Percentiles rank a stretch among this genome's conserved stretches.
phyloP scores from a whole-genome alignment of 768 basidiomycete species.

The Phylloporus arenicola region DNA sequence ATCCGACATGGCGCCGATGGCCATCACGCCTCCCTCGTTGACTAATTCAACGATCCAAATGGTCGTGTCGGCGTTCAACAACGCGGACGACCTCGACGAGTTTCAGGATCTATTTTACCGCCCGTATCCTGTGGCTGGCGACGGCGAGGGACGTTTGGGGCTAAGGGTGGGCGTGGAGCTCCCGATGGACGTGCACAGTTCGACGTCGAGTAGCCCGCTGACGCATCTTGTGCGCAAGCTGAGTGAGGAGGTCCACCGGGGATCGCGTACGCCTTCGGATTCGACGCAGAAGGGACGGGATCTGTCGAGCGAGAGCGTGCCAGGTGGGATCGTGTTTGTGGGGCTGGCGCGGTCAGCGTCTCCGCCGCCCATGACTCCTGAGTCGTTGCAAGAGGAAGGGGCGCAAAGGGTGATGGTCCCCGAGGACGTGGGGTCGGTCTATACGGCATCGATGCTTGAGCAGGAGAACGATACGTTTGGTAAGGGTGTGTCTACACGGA shows the following conservation, averaged over 20 bases:
- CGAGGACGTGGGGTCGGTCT: slow-evolving; percentile 25
- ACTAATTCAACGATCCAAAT: slow-evolving; percentile 35
- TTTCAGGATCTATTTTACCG: slow-evolving; percentile 73
- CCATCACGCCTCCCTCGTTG: slow-evolving; percentile 17
- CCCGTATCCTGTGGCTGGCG: slow-evolving; percentile 26
- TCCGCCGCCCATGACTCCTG: slow-evolving; percentile 5
- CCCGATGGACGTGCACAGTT: slow-evolving; percentile 28
- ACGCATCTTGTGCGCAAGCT: slow-evolving; percentile 37
- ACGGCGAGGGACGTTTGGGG: neutral
- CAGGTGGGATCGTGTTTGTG: slow-evolving; percentile 13
- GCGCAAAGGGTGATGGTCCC: slow-evolving; percentile 10
- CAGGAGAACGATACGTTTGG: slow-evolving; percentile 31
- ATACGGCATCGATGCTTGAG: slow-evolving; percentile 16
- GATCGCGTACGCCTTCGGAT: slow-evolving; percentile 10
- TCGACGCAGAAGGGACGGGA: neutral
- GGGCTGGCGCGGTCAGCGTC: slow-evolving; percentile 17
- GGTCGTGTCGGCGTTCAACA: slow-evolving; percentile 45
- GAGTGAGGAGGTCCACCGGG: slow-evolving; percentile 29
- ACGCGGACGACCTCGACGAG: slow-evolving; percentile 62
- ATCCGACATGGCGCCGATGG: slow-evolving; percentile 2
- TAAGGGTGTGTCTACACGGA: neutral
- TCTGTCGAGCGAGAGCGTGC: slow-evolving; percentile 9
- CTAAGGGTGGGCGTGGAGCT: slow-evolving; percentile 6
- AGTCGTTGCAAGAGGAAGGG: slow-evolving; percentile 8
- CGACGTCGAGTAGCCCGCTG: slow-evolving; percentile 33